Conservation (phyloP, 768 basidiomycete genomes). For the Serendipita vermifera region DNA sequence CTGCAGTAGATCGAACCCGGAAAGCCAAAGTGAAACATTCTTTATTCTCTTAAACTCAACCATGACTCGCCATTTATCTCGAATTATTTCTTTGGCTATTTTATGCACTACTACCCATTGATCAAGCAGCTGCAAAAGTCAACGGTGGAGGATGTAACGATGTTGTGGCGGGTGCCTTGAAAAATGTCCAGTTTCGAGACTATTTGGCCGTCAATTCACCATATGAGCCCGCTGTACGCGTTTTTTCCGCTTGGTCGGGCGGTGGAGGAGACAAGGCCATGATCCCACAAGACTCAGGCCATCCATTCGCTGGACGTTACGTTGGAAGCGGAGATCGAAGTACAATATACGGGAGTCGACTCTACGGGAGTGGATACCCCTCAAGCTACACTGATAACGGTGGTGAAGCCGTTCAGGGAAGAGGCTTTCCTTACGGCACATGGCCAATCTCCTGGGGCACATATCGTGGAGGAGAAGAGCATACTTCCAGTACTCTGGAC, state of each 20-base stretch:
- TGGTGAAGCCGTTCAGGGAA: background rate
- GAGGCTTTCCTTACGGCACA: constrained; percentile 9
- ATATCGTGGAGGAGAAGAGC: constrained; percentile 9
- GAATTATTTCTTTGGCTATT: no score
- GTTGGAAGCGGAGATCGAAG: constrained; percentile 8
- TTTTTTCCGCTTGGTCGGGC: background rate
- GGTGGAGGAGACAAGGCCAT: background rate
- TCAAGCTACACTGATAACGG: constrained; percentile 3
- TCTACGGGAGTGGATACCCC: constrained; percentile 11
- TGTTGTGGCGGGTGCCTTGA: no score
- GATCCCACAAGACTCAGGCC: background rate
- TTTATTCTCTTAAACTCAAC: no score
- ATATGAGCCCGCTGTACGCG: no score
- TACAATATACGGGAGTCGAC: constrained; percentile 7
- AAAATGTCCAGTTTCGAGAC: no score
- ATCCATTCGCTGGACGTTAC: constrained; percentile 9
- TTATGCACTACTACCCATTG: no score
- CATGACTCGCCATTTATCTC: no score
- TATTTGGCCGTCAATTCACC: no score
- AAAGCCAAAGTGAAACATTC: no score
- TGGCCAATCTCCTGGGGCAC: constrained; percentile 9
- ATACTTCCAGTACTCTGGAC: background rate
- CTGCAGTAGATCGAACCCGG: no score
- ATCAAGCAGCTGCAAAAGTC: no score
- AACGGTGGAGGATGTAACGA: no score